Evolutionary conservation across 306 rosid genomes (phyloP), one percentile per base, ranked within the genome.

Genomic region (Heteromeles arbutifolia): DNA sequence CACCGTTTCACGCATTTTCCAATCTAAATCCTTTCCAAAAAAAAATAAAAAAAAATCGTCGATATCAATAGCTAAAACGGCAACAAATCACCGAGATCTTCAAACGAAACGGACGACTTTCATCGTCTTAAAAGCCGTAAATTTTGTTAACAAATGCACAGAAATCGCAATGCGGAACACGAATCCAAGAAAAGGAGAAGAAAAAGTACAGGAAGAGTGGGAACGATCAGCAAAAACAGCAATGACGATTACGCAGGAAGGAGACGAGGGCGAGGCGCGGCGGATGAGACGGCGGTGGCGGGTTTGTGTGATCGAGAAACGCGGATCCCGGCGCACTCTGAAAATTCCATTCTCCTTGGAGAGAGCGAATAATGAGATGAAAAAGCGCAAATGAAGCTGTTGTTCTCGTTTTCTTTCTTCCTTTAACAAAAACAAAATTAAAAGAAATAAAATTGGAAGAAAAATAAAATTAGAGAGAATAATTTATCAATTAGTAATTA

Each of bases 301-400:
- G 31, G 39, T 34, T 75, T 66, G 70, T 50, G 77, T 50, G 88
- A 81, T 86, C 84, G 86, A 87, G 81, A 86, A 84, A 84, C 84
- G 89, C 78, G 92, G 94, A 91, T 88, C 86, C 90, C 88, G 76
- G 86, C 54, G 85, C 65, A 56, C 81, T 64, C 87, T 80, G 58
- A 43, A 85, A 81, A 84, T 87, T 86, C 90, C 96, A 82, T 85
- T 26, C 29, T 74, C 44, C 24, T 48, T 74, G 12, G 53, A 24
- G 45, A n/a, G 52, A 29, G 52, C 53, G 58, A 57, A 53, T 67
- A 67, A 19, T 50, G 41, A 62, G 24, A 81, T 74, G 65, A 21
- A 73, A 28, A 44, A 48, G 73, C 66, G 44, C 57, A 71, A 29
- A 34, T 25, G 79, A 21, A 72, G 81, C 80, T 73, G 77, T 80